A percentile compares a stretch with the other conserved stretches of the same genome.
Evolutionary conservation across 805 yeast genomes (phyloP).

Genomic region (Peterozyma toletana): DNA sequence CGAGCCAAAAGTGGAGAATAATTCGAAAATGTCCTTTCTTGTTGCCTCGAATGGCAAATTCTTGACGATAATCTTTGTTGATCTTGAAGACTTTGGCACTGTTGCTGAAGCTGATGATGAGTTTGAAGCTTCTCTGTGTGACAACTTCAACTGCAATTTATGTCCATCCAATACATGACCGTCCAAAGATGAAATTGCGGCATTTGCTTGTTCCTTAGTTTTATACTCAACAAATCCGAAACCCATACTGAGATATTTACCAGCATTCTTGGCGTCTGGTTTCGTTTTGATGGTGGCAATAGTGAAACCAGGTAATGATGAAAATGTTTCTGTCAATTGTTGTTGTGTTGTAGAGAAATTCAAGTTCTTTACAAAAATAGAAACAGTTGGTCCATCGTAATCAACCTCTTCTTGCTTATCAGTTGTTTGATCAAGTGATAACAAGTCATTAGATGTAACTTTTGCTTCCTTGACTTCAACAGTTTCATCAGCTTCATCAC

Average conservation of each 20-base stretch:
- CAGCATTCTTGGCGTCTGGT: slow-evolving; percentile 72
- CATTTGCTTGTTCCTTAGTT: slow-evolving; percentile 68
- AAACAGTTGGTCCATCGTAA: slow-evolving; percentile 69
- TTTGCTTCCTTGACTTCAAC: slow-evolving; percentile 31
- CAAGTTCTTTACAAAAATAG: slow-evolving; percentile 87
- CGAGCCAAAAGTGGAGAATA: slow-evolving; percentile 93
- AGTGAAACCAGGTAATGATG: slow-evolving; percentile 69
- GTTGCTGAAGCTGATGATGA: slow-evolving; percentile 17
- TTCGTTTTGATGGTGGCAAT: slow-evolving; percentile 80
- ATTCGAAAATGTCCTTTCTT: slow-evolving; percentile 84
- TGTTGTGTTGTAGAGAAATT: slow-evolving; percentile 70
- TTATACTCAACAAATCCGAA: slow-evolving; percentile 93
- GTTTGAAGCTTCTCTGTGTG: slow-evolving; percentile 47
- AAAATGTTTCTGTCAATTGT: slow-evolving; percentile 55
- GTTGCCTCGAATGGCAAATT: slow-evolving; percentile 96
- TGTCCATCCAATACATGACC: slow-evolving; percentile 84
- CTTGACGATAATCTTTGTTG: slow-evolving; percentile 86
- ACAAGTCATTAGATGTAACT: slow-evolving; percentile 34
- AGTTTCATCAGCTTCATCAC: slow-evolving; percentile 25
- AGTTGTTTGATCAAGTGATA: slow-evolving; percentile 18
- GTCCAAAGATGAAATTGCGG: slow-evolving; percentile 68
- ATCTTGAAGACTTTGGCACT: slow-evolving; percentile 30
- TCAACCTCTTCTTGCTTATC: slow-evolving; percentile 22
- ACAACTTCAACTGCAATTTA: slow-evolving; percentile 78
- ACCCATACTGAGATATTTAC: slow-evolving; percentile 83